A percentile compares a stretch with the other conserved stretches of the same genome.
Conservation (phyloP, 495 filamentous ascomycete genomes). For the Penicillium lividum region DNA sequence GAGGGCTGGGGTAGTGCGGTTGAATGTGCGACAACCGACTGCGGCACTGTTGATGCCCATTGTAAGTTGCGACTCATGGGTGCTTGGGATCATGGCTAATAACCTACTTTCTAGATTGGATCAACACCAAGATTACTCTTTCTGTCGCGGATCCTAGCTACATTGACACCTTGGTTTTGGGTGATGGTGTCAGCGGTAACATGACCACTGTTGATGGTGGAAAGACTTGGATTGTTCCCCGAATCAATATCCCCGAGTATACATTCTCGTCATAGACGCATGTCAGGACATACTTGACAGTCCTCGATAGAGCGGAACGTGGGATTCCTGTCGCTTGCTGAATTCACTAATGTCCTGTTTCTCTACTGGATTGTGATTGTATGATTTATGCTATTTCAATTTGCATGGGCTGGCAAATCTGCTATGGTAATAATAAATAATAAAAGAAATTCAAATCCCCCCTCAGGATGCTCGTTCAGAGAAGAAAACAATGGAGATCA, state of each 20-base stretch:
- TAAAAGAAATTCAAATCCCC: not conserved
- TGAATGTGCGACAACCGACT: conserved; percentile 40
- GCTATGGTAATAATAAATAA: not conserved
- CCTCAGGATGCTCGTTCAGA: not conserved
- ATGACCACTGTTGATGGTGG: conserved; percentile 40
- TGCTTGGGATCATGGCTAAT: conserved; percentile 11
- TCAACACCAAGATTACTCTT: conserved; percentile 39
- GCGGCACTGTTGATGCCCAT: conserved; percentile 42
- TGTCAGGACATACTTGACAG: not conserved
- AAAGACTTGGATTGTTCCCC: conserved; percentile 42
- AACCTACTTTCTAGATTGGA: conserved; percentile 26
- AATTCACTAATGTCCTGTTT: not conserved
- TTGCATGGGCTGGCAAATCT: not conserved
- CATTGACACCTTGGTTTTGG: conserved; percentile 33
- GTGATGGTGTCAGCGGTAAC: conserved; percentile 34
- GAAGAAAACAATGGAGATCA: not conserved
- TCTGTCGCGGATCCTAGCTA: conserved; percentile 40
- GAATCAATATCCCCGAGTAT: conserved; percentile 36
- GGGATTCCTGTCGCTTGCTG: not conserved
- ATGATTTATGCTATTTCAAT: not conserved
- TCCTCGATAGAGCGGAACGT: not conserved
- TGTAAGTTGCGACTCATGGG: conserved; percentile 19
- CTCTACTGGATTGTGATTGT: not conserved
- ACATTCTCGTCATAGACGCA: conserved; percentile 16
- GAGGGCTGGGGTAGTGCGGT: conserved; percentile 45